A percentile compares a stretch with the other conserved stretches of the same genome.
Evolutionary conservation across 768 basidiomycete species (phyloP).

Genomic region (Leccinum boreale): DNA sequence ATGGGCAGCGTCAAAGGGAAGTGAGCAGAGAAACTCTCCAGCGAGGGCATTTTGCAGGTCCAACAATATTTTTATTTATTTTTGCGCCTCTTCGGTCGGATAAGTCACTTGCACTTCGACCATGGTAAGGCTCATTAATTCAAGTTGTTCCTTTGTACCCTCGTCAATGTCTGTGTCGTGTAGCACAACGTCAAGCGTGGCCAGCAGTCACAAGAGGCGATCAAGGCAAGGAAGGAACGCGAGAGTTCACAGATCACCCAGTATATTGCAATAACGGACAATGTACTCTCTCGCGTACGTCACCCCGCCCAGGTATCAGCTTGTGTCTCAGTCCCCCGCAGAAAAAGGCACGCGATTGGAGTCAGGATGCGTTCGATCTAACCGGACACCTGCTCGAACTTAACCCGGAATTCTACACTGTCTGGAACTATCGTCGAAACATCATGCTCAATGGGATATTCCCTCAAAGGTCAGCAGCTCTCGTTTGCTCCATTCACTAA

Average conservation of each 20-base stretch:
- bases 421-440: slow-evolving; percentile 91
- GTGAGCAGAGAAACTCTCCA: slow-evolving; percentile 50
- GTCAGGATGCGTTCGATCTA: slow-evolving; percentile 68
- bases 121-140: slow-evolving; percentile 20
- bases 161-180: slow-evolving; percentile 1
- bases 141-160: not conserved
- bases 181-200: slow-evolving; percentile 73
- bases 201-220: slow-evolving; percentile 52
- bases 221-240: slow-evolving; percentile 63
- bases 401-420: slow-evolving; percentile 95
- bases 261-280: slow-evolving; percentile 63
- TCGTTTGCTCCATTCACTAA: not conserved
- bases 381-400: slow-evolving; percentile 74
- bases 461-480: slow-evolving; percentile 48
- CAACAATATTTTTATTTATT: slow-evolving; percentile 9
- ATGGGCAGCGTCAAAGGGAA: slow-evolving; percentile 87
- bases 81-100: not conserved
- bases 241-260: slow-evolving; percentile 76
- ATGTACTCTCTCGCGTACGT: slow-evolving; percentile 64
- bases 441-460: slow-evolving; percentile 76
- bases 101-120: too few species aligned
- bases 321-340: slow-evolving; percentile 30
- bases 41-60: slow-evolving; percentile 48
- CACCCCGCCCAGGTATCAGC: not conserved
- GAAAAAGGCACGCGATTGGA: slow-evolving; percentile 71